These are phyloP conservation scores for Tylopilus vinaceipallidus DNA, from an alignment of 768 basidiomycete species.

Conservation along the genomic window DNA sequence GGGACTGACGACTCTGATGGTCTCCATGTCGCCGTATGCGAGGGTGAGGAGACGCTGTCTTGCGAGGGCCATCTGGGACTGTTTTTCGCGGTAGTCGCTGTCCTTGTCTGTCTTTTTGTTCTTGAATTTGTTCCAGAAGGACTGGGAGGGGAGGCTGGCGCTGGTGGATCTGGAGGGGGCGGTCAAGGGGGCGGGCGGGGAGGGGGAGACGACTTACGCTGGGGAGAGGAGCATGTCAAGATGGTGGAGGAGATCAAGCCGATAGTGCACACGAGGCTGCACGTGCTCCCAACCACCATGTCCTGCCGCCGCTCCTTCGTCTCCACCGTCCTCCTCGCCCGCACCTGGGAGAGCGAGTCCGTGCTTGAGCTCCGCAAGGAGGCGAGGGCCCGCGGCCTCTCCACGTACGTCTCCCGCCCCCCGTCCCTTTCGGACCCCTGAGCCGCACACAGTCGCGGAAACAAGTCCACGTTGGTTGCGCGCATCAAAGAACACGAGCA, in stretches of 20 bases:
- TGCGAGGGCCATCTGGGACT: conserved; percentile 64
- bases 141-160: conserved; percentile 51
- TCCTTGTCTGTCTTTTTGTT: conserved; percentile 62
- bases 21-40: conserved; percentile 84
- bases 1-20: conserved; percentile 58
- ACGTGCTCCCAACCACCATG: neutral
- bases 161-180: conserved; percentile 57
- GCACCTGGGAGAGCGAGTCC: conserved; percentile 54
- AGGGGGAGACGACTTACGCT: conserved; percentile 50
- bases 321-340: conserved; percentile 55
- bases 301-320: conserved; percentile 37
- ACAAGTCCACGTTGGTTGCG: conserved; percentile 53
- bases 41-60: conserved; percentile 79
- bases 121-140: conserved; percentile 67
- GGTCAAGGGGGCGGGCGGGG: conserved; percentile 19
- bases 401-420: conserved; percentile 41
- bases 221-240: conserved; percentile 74
- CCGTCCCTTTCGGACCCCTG: neutral
- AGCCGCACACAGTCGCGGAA: conserved; percentile 45
- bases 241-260: conserved; percentile 27
- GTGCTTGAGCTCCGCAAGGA: conserved; percentile 50
- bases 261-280: conserved; percentile 8
- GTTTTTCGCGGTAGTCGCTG: conserved; percentile 51
- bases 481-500: conserved; percentile 54
- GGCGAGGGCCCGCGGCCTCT: conserved; percentile 53